These are phyloP conservation scores for Helianthus annuus DNA, from an alignment of 129 eudicot genomes.

Conservation along the genomic window HanXRQr2.0-SUNRISE NC_035441.2:151359667-151360166, in stretches of 20 bases:
- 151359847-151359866: too few relatives aligned
- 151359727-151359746: background rate
- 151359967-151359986: conserved; percentile 3
- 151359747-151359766: background rate
- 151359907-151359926: too few relatives aligned
- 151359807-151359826: background rate
- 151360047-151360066: conserved; percentile 38
- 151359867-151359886: too few relatives aligned
- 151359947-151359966: background rate
- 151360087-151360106: conserved; percentile 73
- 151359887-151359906: too few relatives aligned
- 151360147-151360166: conserved; percentile 35
- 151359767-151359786: background rate
- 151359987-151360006: background rate
- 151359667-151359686: background rate
- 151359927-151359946: background rate
- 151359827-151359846: background rate
- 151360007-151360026: background rate
- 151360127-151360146: conserved; percentile 38
- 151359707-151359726: background rate
- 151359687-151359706: background rate
- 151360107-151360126: conserved; percentile 22
- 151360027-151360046: conserved; percentile 31
- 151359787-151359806: background rate
- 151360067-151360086: conserved; percentile 44